Conservation (phyloP, 176 grass and related monocot genomes). For the Saccharum officinarum region DNA sequence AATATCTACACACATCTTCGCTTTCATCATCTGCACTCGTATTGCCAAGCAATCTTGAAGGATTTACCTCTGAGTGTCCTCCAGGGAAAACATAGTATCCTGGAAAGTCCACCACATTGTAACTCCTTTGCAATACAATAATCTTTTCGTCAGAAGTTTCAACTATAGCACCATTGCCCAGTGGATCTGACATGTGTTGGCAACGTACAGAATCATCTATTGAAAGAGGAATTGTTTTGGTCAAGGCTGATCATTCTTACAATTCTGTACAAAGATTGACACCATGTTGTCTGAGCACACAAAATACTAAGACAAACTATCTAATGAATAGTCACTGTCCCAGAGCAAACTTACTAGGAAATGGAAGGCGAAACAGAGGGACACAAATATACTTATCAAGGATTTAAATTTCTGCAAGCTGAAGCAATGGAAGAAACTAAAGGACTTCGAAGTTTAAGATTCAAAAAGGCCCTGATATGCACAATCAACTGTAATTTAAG, state of each 20-base stretch:
- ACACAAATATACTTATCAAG: not conserved
- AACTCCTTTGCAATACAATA: constrained; percentile 85
- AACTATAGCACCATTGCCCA: constrained; percentile 92
- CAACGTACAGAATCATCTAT: constrained; percentile 67
- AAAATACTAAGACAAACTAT: not conserved
- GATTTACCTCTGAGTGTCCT: constrained; percentile 88
- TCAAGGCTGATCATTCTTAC: constrained; percentile 17
- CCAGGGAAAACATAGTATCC: constrained; percentile 92
- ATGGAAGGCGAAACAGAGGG: not conserved
- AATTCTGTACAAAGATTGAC: constrained; percentile 8
- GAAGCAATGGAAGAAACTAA: not conserved
- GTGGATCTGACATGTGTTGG: constrained; percentile 78
- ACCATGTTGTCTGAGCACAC: not conserved
- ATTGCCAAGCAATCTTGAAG: not conserved
- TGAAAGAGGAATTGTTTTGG: constrained; percentile 24
- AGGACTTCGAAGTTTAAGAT: not conserved
- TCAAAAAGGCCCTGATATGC: not conserved
- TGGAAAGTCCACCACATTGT: constrained; percentile 90
- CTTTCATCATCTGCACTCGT: not conserved
- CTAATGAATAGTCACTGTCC: not conserved
- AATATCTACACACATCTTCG: not conserved
- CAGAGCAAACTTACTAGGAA: not conserved
- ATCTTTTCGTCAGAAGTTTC: constrained; percentile 86
- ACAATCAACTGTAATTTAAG: not conserved
- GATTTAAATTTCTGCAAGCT: constrained; percentile 11